Evolutionary conservation across 2,329 filamentous ascomycete species (phyloP), one percentile per base, ranked within the genome.

Genomic region (Nemania diffusa): DNA sequence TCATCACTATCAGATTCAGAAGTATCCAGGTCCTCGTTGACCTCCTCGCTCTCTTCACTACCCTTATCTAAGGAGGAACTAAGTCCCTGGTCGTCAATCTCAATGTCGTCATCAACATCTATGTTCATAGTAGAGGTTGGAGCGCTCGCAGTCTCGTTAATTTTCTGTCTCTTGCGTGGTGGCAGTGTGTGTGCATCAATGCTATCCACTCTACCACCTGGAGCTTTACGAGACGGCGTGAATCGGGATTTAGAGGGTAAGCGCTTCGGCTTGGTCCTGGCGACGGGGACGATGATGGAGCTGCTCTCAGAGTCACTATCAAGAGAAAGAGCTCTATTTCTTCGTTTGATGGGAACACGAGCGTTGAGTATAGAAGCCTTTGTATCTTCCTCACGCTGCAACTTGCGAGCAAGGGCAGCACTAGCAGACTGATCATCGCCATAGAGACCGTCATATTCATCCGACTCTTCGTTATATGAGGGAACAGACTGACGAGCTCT

Each of bases 381-480:
- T 24, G 50, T 53, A 8, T 71, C 64, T 57, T 73, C 58, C 48
- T 68, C 64, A 50, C 60, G 57, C 58, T 71, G 67, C 52, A 71
- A 26, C 50, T 29, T 52, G 52, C 67, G 69, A 50, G 56, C 62
- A 13, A 63, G 51, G 17, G 59, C 40, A 65, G 62, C 60, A 40
- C 40, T 53, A 17, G 57, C 17, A 26, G 70, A 70, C 13, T 68
- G 58, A 59, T 79, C 77, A 34, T 69, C 59, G n/a, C 74, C 73
- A 55, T 73, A 72, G 8, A 74, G 65, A 27, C 75, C 74, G 24
- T 72, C 68, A 27, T 72, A 69, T 46, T 74, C 70, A n/a, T 76
- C 78, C 7, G 68, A 72, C 20, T 81, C 78, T 0, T 79, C 78
- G n/a, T 79, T 27, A 27, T 71, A 71, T 1, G 59, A 66, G 6